Evolutionary conservation across 495 filamentous ascomycete species (phyloP), one percentile per base, ranked within the genome.

Genomic region (Coniosporium apollinis): DNA sequence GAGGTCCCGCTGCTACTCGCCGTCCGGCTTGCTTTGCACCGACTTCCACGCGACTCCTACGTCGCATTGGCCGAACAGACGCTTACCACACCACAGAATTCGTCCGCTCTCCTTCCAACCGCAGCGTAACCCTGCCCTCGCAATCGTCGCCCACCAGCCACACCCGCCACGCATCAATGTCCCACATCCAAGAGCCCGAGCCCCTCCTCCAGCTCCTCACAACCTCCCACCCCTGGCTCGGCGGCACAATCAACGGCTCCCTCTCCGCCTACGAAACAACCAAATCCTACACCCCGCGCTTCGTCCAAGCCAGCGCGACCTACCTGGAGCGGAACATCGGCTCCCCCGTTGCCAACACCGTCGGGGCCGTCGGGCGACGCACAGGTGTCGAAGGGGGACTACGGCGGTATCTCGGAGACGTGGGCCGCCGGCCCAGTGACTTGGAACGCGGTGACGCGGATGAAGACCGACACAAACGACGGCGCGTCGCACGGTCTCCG

Each of bases 261-360:
- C 63, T 84, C 1, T 79, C 77, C 19, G 80, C 79, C 2, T 96
- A 94, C 50, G 69, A 73, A 20, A 72, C 65, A 3, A 79, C 79
- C 13, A 94, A 96, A 54, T 79, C 79, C 17, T 89, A 89, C 49
- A 84, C 81, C 4, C 82, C 85, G 0, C 70, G 79, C 2, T 77
- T 94, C 56, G 82, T 61, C 11, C 51, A 78, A 47, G 76, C 77
- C 26, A 68, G 80, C 42, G 83, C 80, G 25, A 82, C 92, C 47
- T 79, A 83, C 43, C 71, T 94, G 19, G 86, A 94, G 54, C 74
- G 77, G 22, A 82, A 73, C 44, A 74, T 93, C 22, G 73, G 70
- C 3, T 75, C 74, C 1, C 84, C 82, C 2, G 71, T 94, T 20
- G 81, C 75, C 30, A 83, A 75, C 47, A 83, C 79, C 1, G 79